Evolutionary conservation across 805 yeast genomes (phyloP), one percentile per base, ranked within the genome.

Genomic region (Babjeviella inositovora): DNA sequence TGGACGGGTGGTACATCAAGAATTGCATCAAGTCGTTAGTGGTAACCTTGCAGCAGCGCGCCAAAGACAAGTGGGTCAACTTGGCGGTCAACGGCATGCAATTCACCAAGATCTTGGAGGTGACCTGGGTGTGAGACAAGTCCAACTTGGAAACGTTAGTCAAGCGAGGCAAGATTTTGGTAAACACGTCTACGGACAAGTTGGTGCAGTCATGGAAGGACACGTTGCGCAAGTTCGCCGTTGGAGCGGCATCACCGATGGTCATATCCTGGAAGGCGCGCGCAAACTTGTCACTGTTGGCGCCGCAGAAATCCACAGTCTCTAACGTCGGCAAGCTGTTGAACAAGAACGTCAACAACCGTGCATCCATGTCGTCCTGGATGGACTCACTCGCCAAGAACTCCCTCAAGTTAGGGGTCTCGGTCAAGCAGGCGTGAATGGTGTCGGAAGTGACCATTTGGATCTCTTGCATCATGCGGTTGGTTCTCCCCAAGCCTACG

Each of bases 181-280:
- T 54, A 27, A 77, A 64, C 0, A 61, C 60, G n/a, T 54, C 56
- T 5, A 65, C 45, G 4, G 80, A 61, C 18, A 84, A 52, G 32
- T 79, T 81, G 3, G 90, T 72, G 43, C 96, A 85, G 38, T 82
- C 94, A 47, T 84, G 93, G 38, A 85, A 66, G 0, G 93, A 80
- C 7, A 85, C 36, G 28, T 65, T 55, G 35, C 62, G 44, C 11
- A 45, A 25, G 35, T 8, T 38, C 32, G 50, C 33, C 17, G 35
- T 36, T 14, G 33, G 27, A 24, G 28, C 41, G 13, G 25, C 33
- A 27, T 28, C 38, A 11, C 23, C 24, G 24, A 57, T 41, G n/a
- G 24, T 35, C 12, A 66, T 43, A 11, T 50, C 37, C 10, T 57
- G 50, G 35, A 81, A 73, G 13, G 77, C 72, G 8, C 53, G 35